Evolutionary conservation across 2,329 filamentous ascomycete species (phyloP).

Genomic region (Stromatinia cepivora): DNA sequence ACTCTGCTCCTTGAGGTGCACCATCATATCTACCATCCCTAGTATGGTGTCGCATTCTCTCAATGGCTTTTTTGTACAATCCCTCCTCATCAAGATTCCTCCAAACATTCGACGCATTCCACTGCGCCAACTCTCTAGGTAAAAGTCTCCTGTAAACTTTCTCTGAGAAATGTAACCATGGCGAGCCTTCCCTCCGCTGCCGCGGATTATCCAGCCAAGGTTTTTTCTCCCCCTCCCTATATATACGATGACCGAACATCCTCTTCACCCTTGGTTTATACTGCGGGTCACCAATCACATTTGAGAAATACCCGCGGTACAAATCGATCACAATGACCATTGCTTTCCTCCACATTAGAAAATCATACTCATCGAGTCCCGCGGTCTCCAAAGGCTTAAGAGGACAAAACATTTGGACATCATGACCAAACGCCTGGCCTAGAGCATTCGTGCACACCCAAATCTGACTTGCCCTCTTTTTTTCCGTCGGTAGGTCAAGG

Average conservation of each 20-base stretch:
- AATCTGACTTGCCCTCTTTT: not conserved
- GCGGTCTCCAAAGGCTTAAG: not conserved
- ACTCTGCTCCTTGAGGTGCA: not conserved
- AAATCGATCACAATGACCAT: not conserved
- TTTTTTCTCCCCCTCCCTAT: not conserved
- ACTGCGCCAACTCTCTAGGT: constrained; percentile 1
- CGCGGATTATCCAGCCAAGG: not conserved
- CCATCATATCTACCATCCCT: not conserved
- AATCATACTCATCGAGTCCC: not conserved
- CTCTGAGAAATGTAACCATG: not conserved
- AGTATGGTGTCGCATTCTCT: not conserved
- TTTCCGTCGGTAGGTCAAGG: too few relatives aligned
- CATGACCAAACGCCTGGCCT: not conserved
- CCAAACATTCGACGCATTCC: constrained; percentile 10
- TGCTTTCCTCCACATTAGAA: not conserved
- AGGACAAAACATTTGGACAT: not conserved
- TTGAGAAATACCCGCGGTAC: constrained; percentile 4
- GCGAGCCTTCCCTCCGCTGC: not conserved
- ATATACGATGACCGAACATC: not conserved
- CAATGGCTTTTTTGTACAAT: not conserved
- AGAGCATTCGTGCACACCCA: constrained; percentile 1
- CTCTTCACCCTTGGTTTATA: constrained; percentile 5
- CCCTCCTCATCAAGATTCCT: not conserved
- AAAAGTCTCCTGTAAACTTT: not conserved
- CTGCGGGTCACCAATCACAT: not conserved